These are phyloP conservation scores for Obba rivulosa DNA, from an alignment of 768 basidiomycete genomes.

Conservation along the genomic window DNA sequence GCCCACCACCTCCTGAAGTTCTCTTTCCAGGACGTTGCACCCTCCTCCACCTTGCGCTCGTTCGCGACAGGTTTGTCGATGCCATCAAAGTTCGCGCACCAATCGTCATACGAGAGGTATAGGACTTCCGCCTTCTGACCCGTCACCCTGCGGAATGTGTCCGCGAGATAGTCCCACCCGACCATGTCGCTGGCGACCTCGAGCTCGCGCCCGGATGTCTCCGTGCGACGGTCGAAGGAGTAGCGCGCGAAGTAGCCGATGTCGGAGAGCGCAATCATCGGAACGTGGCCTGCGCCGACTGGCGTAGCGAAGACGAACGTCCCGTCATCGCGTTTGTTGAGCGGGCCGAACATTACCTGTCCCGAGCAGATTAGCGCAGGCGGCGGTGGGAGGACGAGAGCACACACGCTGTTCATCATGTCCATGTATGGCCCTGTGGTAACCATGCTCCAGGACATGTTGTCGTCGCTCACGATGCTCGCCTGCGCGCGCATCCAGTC, in stretches of 20 bases:
- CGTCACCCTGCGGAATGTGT: constrained; percentile 24
- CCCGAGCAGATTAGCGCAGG: not conserved
- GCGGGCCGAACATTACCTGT: constrained; percentile 17
- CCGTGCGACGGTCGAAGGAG: constrained; percentile 24
- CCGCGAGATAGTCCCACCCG: constrained; percentile 19
- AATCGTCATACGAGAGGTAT: constrained; percentile 13
- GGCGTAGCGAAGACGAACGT: constrained; percentile 25
- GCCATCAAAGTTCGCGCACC: constrained; percentile 6
- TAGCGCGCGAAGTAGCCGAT: constrained; percentile 24
- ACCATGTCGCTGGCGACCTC: constrained; percentile 23
- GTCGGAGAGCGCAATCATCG: constrained; percentile 25
- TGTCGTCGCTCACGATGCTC: constrained; percentile 25
- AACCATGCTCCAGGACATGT: constrained; percentile 33
- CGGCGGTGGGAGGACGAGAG: not conserved
- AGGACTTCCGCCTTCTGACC: constrained; percentile 18
- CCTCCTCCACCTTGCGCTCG: constrained; percentile 9
- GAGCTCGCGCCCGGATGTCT: constrained; percentile 18
- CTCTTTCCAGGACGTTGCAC: constrained; percentile 22
- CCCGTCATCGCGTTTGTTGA: constrained; percentile 20
- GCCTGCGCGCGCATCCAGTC: constrained; percentile 34
- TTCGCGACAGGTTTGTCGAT: constrained; percentile 18
- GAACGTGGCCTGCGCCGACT: constrained; percentile 20
- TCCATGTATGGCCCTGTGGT: constrained; percentile 24
- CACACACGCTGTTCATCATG: constrained; percentile 9
- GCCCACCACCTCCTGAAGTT: constrained; percentile 41